Percentiles rank a stretch among this genome's conserved stretches.
These are phyloP conservation scores for Monilinia laxa DNA, from an alignment of 2,329 filamentous ascomycete species.

Conservation along the genomic window DNA sequence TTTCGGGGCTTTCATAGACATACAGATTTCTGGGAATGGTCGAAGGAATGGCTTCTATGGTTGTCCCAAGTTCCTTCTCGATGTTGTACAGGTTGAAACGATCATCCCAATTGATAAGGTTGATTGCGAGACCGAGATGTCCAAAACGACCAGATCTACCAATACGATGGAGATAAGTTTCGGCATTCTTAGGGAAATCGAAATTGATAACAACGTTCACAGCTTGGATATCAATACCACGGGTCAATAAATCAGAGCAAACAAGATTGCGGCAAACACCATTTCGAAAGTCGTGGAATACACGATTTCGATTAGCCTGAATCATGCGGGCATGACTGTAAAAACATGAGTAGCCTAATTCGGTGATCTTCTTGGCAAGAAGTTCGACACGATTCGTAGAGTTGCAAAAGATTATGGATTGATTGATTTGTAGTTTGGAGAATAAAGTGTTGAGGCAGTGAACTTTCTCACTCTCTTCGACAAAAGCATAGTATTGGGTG, in stretches of 20 bases:
- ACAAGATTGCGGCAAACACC: conserved; percentile 97
- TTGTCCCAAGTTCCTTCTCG: conserved; percentile 92
- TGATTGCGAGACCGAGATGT: conserved; percentile 95
- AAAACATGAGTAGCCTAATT: conserved; percentile 98
- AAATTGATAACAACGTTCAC: conserved; percentile 99
- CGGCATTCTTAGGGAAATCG: conserved; percentile 98
- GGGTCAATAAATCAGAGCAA: conserved; percentile 94
- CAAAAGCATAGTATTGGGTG: conserved; percentile 98
- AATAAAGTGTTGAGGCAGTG: conserved; percentile 99
- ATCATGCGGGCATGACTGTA: conserved; percentile 99
- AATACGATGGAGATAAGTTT: conserved; percentile 97
- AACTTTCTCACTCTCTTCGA: conserved; percentile 98
- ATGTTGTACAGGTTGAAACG: conserved; percentile 99
- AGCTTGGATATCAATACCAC: conserved; percentile 98
- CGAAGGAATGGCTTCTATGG: conserved; percentile 93
- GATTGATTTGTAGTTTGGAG: conserved; percentile 98
- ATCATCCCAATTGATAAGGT: conserved; percentile 99
- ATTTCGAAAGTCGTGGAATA: conserved; percentile 99
- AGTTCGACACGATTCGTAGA: conserved; percentile 98
- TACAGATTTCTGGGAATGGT: conserved; percentile 97
- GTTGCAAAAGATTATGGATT: conserved; percentile 99
- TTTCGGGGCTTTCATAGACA: conserved; percentile 95
- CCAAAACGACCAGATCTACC: conserved; percentile 96
- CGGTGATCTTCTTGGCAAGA: conserved; percentile 98
- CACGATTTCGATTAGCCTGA: conserved; percentile 92